phyloP scores from a whole-genome alignment of 805 yeast species.

The Candida jianshihensis region DNA sequence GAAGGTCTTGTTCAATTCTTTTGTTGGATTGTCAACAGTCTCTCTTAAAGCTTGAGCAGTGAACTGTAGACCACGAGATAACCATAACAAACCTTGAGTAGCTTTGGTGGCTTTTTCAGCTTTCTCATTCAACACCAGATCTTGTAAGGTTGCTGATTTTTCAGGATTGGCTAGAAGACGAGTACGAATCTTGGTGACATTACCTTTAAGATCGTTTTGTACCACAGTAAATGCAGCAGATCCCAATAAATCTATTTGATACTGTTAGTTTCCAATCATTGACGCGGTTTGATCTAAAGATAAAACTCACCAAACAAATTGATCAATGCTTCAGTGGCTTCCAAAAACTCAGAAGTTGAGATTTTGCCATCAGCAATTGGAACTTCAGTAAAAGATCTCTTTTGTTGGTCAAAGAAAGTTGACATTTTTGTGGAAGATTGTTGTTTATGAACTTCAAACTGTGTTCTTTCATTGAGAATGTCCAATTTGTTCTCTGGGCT shows the following conservation, averaged over 20 bases:
- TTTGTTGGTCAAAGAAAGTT: conserved; percentile 77
- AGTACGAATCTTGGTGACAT: conserved; percentile 66
- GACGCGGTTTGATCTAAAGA: no score
- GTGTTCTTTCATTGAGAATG: no score
- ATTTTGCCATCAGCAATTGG: conserved; percentile 56
- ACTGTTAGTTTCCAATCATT: neutral
- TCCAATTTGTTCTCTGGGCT: no score
- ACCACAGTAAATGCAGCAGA: conserved; percentile 81
- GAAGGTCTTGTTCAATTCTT: conserved; percentile 70
- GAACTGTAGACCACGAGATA: conserved; percentile 77
- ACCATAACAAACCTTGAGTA: conserved; percentile 88
- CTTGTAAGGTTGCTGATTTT: conserved; percentile 64
- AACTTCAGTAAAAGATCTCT: conserved; percentile 70
- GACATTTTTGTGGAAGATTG: conserved; percentile 31
- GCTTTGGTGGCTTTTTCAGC: conserved; percentile 62
- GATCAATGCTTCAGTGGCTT: conserved; percentile 78
- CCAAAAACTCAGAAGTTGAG: conserved; percentile 68
- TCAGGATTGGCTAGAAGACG: conserved; percentile 61
- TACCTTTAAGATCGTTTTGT: conserved; percentile 84
- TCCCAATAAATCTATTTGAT: conserved; percentile 55
- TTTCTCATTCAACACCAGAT: conserved; percentile 65
- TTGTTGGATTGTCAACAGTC: conserved; percentile 52
- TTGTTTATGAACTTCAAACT: no score
- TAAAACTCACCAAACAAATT: conserved; percentile 57
- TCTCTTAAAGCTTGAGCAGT: conserved; percentile 88